Conservation (phyloP, 768 basidiomycete genomes). For the Flagelloscypha sp. region DNA sequence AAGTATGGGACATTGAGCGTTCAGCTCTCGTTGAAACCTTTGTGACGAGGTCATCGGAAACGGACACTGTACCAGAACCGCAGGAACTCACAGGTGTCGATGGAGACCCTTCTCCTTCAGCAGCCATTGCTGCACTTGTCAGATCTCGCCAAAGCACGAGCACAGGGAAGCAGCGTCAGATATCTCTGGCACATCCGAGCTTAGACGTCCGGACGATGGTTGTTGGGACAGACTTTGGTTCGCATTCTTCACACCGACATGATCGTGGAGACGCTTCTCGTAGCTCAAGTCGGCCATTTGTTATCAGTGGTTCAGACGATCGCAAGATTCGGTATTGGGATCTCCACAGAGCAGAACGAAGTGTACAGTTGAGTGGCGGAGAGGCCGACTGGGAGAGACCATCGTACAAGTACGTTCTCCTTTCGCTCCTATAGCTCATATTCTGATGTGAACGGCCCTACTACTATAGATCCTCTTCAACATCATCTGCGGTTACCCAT, state of each 20-base stretch:
- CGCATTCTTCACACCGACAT: conserved; percentile 45
- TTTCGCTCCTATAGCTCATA: conserved; percentile 4
- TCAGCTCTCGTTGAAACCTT: conserved; percentile 74
- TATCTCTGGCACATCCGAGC: conserved; percentile 24
- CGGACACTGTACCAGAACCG: conserved; percentile 46
- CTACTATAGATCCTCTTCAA: conserved; percentile 27
- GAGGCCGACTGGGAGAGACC: conserved; percentile 73
- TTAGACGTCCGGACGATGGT: conserved; percentile 62
- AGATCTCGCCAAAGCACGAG: conserved; percentile 45
- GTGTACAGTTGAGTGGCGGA: conserved; percentile 69
- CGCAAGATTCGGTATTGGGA: conserved; percentile 86
- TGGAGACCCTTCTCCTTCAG: conserved; percentile 56
- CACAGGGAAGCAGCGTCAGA: conserved; percentile 20
- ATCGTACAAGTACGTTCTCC: conserved; percentile 55
- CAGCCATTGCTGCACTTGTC: conserved; percentile 76
- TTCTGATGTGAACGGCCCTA: neutral
- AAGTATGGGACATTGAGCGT: conserved; percentile 92
- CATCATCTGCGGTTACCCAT: conserved; percentile 41
- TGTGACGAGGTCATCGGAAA: conserved; percentile 40
- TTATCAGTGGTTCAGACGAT: conserved; percentile 89
- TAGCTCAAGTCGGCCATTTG: conserved; percentile 50
- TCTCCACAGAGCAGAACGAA: conserved; percentile 60
- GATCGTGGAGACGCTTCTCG: conserved; percentile 31
- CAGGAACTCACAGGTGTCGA: conserved; percentile 43
- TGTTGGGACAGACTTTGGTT: conserved; percentile 72